Base-by-base conservation (phyloP, 1,284 basidiomycete species). In the Cryptococcus amylolentus region DNA sequence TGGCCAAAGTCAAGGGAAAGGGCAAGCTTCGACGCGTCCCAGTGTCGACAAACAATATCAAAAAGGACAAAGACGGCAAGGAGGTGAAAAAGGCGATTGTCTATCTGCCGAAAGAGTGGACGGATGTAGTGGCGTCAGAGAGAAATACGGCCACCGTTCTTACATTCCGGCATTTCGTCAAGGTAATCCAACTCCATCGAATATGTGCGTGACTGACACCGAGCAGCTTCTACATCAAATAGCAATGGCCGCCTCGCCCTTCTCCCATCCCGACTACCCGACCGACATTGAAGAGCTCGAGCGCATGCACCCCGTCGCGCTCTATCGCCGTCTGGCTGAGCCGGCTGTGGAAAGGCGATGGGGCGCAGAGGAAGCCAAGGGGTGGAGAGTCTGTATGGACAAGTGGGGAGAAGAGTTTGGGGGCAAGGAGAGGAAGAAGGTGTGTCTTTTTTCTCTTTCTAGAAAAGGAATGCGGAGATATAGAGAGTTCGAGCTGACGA, bases 111-210 rank as follows among this genome's bases (percentile, higher is more conserved):
- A 57, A 67, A 38, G 66, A 69, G 43, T 78, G 75, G 75, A 64
- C 68, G 16, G 70, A 75, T 18, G 72, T 67, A 54, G 70, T 70
- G 31, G 65, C 75, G 0, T 60, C 55, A 14, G 63, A 64, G 35
- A 61, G 76, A 54, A 78, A 77, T 66, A 77, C 69, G 60, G 76
- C 76, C 2, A 67, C 76, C 12, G 69, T 75, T 20, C 51, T 78
- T 58, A 77, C 76, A 13, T 78, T 75, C 56, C 61, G 76, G 16
- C 75, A 78, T 65, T 73, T 76, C 56, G 72, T 78, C 56, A 75
- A 75, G 68, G 76, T 75, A 43, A 62, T 73, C 23, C 20, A 46
- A 27, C 45, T 46, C 5, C 0, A 3, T 27, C 45, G 13, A 26
- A 48, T 16, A 5, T 26, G 16, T 35, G 14, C 16, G 23, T 16